phyloP scores from a whole-genome alignment of 768 basidiomycete species.

The Boletus rufocinnamomeus region DNA sequence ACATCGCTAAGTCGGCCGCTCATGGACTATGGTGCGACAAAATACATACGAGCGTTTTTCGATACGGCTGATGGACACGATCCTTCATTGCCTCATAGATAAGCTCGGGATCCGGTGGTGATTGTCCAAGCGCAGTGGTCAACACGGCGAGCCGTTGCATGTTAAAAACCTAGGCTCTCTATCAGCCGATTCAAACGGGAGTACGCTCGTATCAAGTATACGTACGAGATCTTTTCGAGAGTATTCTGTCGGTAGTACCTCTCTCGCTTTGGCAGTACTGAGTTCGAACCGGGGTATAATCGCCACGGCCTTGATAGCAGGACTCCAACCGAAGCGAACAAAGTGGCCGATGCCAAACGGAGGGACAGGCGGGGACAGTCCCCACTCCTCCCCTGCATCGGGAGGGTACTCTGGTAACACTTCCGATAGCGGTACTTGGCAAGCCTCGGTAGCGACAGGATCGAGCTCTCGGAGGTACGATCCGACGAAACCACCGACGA shows the following conservation, averaged over 20 bases:
- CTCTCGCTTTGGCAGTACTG: slow-evolving; percentile 92
- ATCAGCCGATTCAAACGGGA: slow-evolving; percentile 2
- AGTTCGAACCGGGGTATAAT: slow-evolving; percentile 96
- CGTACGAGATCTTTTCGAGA: slow-evolving; percentile 86
- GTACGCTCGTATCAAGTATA: background rate
- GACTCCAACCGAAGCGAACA: slow-evolving; percentile 85
- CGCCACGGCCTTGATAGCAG: slow-evolving; percentile 85
- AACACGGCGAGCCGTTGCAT: slow-evolving; percentile 94
- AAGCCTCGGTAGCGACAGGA: slow-evolving; percentile 74
- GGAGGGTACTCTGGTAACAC: slow-evolving; percentile 95
- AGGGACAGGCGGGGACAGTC: slow-evolving; percentile 81
- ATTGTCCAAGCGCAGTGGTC: slow-evolving; percentile 87
- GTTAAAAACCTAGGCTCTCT: slow-evolving; percentile 82
- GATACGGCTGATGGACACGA: slow-evolving; percentile 95
- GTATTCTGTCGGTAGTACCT: slow-evolving; percentile 83
- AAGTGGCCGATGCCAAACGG: slow-evolving; percentile 93
- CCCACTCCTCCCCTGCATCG: slow-evolving; percentile 93
- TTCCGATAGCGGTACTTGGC: slow-evolving; percentile 91
- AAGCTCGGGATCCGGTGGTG: slow-evolving; percentile 92
- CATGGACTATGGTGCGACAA: background rate
- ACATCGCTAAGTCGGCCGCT: background rate
- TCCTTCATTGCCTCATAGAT: slow-evolving; percentile 99
- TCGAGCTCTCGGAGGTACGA: slow-evolving; percentile 93
- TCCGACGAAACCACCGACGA: slow-evolving; percentile 96
- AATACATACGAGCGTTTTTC: slow-evolving; percentile 72